A percentile compares a stretch with the other conserved stretches of the same genome.
phyloP scores from a whole-genome alignment of 768 basidiomycete species.

The Agaricus blazei region DNA sequence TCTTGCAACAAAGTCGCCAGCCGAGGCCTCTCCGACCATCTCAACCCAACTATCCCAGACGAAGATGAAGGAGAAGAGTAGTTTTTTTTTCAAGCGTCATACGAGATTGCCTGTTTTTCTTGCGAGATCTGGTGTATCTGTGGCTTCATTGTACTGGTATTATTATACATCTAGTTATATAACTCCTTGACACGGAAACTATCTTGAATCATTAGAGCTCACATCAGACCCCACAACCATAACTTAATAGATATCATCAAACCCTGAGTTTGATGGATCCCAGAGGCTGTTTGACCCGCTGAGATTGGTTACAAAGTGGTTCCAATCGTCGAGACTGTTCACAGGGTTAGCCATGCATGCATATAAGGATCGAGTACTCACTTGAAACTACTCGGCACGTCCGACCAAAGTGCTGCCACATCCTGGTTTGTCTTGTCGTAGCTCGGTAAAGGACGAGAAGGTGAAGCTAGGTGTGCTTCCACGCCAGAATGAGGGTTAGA shows the following conservation, averaged over 20 bases:
- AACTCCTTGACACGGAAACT: neutral
- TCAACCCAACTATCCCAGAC: neutral
- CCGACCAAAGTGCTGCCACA: slow-evolving; percentile 50
- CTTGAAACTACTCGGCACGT: slow-evolving; percentile 42
- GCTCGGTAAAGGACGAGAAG: neutral
- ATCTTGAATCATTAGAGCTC: no score
- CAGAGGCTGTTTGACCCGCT: neutral
- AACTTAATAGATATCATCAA: neutral
- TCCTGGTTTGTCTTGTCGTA: slow-evolving; percentile 24
- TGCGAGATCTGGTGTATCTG: neutral
- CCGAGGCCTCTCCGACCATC: neutral
- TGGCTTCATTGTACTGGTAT: neutral
- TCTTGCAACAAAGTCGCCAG: neutral
- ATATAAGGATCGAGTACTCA: slow-evolving; percentile 18
- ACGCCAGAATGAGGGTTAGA: neutral
- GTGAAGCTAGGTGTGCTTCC: neutral
- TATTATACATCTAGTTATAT: neutral
- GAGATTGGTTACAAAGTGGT: slow-evolving; percentile 15
- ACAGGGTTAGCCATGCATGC: neutral
- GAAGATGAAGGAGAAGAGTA: slow-evolving; percentile 1
- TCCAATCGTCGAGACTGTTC: slow-evolving; percentile 19
- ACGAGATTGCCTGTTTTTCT: neutral
- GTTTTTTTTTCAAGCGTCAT: neutral
- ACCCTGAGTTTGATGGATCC: neutral
- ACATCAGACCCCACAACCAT: neutral